These are phyloP conservation scores for Takashimella tepidaria DNA, from an alignment of 1,284 basidiomycete genomes.

Conservation along the genomic window DNA sequence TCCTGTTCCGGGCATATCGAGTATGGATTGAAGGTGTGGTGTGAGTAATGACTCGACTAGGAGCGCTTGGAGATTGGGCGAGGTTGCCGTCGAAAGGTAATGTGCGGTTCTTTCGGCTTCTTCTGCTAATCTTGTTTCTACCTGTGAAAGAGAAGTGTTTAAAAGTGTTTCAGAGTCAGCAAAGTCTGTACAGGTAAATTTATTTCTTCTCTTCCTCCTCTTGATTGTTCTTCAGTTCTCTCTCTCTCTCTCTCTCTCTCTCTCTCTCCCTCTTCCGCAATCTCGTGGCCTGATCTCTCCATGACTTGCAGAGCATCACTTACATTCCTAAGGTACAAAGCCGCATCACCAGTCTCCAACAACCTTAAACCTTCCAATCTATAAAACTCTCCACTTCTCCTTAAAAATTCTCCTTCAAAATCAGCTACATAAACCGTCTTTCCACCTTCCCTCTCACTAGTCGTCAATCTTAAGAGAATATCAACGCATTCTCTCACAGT, in stretches of 20 bases:
- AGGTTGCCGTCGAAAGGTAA: slow-evolving; percentile 77
- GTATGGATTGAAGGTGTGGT: slow-evolving; percentile 67
- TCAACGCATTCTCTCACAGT: slow-evolving; percentile 86
- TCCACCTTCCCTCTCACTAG: slow-evolving; percentile 49
- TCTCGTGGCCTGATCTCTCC: too few species aligned
- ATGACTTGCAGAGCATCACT: too few species aligned
- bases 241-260: too few species aligned
- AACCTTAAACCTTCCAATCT: slow-evolving; percentile 66
- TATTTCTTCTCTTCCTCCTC: too few species aligned
- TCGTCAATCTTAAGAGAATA: slow-evolving; percentile 56
- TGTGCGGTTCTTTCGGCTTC: slow-evolving; percentile 85
- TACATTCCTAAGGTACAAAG: slow-evolving; percentile 76
- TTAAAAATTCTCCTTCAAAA: slow-evolving; percentile 77
- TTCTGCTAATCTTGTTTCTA: slow-evolving; percentile 72
- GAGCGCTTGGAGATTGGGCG: slow-evolving; percentile 63
- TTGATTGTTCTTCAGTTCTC: too few species aligned
- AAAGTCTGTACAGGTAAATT: neutral
- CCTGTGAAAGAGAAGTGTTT: slow-evolving; percentile 54
- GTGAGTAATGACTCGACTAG: slow-evolving; percentile 74
- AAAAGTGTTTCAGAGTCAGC: too few species aligned
- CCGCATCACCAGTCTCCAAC: slow-evolving; percentile 69
- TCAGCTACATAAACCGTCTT: slow-evolving; percentile 74
- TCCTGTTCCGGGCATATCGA: slow-evolving; percentile 79
- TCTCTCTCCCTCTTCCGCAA: too few species aligned
- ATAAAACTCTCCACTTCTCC: slow-evolving; percentile 77